Evolutionary conservation across 768 basidiomycete species (phyloP).

Genomic region (Gloeopeniophorella convolvens): DNA sequence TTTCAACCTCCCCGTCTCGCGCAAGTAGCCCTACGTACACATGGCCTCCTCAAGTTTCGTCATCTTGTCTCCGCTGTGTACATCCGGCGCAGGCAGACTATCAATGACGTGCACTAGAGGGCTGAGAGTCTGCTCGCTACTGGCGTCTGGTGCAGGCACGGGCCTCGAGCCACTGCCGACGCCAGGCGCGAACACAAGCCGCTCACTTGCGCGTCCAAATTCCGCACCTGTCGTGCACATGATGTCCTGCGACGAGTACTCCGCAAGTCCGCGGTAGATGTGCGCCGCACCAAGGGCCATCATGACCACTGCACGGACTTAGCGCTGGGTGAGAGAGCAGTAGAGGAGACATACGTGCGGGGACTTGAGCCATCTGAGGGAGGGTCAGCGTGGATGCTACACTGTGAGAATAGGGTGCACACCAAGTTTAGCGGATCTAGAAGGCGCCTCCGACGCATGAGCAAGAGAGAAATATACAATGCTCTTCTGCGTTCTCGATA

Average conservation of each 20-base stretch:
- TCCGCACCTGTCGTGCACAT: not conserved
- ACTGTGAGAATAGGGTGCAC: not conserved
- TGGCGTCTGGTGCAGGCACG: not conserved
- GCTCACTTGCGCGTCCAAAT: not conserved
- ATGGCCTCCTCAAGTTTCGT: not conserved
- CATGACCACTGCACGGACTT: not conserved
- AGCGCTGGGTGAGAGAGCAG: not conserved
- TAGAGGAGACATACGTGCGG: not conserved
- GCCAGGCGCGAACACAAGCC: too few relatives aligned
- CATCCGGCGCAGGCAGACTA: not conserved
- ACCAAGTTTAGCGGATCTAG: not conserved
- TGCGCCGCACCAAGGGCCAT: slow-evolving; percentile 2
- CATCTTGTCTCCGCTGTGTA: not conserved
- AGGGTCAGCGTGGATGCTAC: not conserved
- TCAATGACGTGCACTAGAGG: not conserved
- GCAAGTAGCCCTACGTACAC: too few relatives aligned
- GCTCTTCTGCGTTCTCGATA: not conserved
- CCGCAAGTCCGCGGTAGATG: not conserved
- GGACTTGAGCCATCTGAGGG: slow-evolving; percentile 1
- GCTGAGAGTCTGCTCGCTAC: not conserved
- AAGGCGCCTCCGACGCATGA: not conserved
- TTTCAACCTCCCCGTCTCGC: too few relatives aligned
- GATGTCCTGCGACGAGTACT: not conserved
- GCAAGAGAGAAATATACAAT: too few relatives aligned
- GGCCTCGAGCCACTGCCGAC: too few relatives aligned